phyloP scores from a whole-genome alignment of 176 grass and related monocot species.

The Rhynchospora breviuscula region DNA sequence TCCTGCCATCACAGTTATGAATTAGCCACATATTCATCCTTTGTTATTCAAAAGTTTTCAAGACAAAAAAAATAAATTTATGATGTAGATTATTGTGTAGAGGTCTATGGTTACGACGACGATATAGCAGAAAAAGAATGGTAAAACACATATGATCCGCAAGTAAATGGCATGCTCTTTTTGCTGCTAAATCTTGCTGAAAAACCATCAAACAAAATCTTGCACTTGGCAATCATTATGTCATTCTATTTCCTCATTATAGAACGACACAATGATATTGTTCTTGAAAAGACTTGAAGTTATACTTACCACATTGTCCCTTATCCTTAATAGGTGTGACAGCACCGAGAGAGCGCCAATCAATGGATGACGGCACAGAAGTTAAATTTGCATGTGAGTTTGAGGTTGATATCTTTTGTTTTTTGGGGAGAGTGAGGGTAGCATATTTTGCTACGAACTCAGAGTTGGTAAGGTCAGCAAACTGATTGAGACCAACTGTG shows the following conservation, averaged over 20 bases:
- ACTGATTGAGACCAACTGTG: background rate
- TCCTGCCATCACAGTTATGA: too few species aligned
- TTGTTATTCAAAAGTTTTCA: too few species aligned
- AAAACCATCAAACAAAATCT: background rate
- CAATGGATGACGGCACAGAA: background rate
- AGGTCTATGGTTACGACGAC: too few species aligned
- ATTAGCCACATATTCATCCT: too few species aligned
- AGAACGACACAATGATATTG: background rate
- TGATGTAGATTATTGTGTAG: too few species aligned
- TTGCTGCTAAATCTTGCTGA: background rate
- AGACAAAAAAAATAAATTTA: too few species aligned
- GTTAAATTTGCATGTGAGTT: background rate
- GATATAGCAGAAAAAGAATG: too few species aligned
- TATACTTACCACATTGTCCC: background rate
- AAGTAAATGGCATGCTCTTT: too few species aligned
- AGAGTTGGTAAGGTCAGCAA: background rate
- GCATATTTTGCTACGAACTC: background rate
- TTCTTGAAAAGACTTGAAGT: background rate
- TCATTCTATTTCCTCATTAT: background rate
- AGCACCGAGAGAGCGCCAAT: slow-evolving; percentile 12
- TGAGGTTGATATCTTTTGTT: background rate
- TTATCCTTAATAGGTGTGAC: slow-evolving; percentile 15
- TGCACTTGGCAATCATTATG: background rate
- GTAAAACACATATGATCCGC: too few species aligned
- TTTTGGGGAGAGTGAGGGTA: background rate